Base-by-base conservation (phyloP, 345 rosid genomes). In the Aquilaria sinensis region DNA sequence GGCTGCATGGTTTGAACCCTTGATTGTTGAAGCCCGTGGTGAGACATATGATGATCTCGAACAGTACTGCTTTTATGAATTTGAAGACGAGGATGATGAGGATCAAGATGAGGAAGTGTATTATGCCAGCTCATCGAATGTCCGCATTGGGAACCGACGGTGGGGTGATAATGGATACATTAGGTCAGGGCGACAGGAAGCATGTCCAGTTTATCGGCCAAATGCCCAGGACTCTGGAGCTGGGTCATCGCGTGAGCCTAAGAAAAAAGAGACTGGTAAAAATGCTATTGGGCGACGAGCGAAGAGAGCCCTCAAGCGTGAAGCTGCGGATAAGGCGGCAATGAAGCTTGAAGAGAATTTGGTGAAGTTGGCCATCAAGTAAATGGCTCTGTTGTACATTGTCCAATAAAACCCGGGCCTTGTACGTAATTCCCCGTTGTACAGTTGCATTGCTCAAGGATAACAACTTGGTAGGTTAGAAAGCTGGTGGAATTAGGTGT, bases 101-200 rank as follows among this genome's bases (percentile, higher is more conserved):
- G 81, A 77, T 0, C 84, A 77, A 10, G 95, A 82, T 55, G 64
- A 80, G 6, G 96, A 89, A n/a, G 95, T 86, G 69, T 87, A 65
- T 54, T 88, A 83, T 64, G 63, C 78, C 31, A 68, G 68, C 53
- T 78, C 84, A 2, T 67, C 89, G 9, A 83, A 72, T 70, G 73
- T 85, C 56, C 82, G 95, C 30, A 78, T 90, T 5, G 97, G 97
- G 23, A 93, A 90, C 57, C 68, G 97, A 23, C 80, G 96, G 67
- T 90, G 97, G 99, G 99, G 99, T 41, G 95, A 90, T 70, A 93
- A 86, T 61, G 96, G 97, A 29, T 90, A 79, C 53, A 96, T 93
- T 51, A 80, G 95, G 69, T 77, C 84, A 14, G 99, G 97, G n/a
- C 90, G 81, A 33, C 95, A 79, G 70, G 92, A 93, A 83, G 96